Base-by-base conservation (phyloP, 2,329 filamentous ascomycete species). In the Berkeleyomyces rouxiae region DNA sequence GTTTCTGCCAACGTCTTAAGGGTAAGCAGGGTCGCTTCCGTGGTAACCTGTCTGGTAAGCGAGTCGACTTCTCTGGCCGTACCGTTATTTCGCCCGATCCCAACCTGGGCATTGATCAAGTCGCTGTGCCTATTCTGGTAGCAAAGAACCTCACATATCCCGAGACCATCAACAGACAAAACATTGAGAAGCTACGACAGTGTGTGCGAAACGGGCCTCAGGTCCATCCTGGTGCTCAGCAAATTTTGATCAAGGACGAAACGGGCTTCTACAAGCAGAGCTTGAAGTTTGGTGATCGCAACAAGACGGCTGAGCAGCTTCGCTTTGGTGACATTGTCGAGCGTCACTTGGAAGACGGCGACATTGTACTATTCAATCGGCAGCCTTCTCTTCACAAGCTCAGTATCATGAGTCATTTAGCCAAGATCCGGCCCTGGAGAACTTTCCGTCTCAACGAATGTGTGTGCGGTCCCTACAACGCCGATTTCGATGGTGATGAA, bases 51-150 rank as follows among this genome's bases (percentile, higher is more conserved):
- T 97, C 92, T 0, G 93, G 93, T 71, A 99, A 99, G 74, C 92
- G 93, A 80, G 93, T 99, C 61, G 92, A 99, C 71, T 99, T 97
- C 73, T 99, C 93, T 9, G 93, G 90, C 16, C 85, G 93, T 72
- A 99, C 93, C 0, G 93, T 99, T 73, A 99, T 99, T 73, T 96
- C 91, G 0, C 93, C 93, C 0, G 93, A 99, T 73, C 93, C 93
- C 2, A 99, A 99, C 69, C 73, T 99, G 58, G 85, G 87, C 16
- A 90, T 99, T 66, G 90, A 97, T 67, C 85, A 99, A 73, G 93
- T 99, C 43, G 92, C 92, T 3, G 86, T 99, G 39, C 93, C 93
- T 0, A 79, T 87, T 65, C 79, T 95, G 16, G 91, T 99, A n/a
- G 93, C 93, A 3, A 95, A 90, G 74, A 96, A 95, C 71, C 79